A percentile compares a stretch with the other conserved stretches of the same genome.
Conservation (phyloP, 306 rosid genomes). For the Abrus pulchellus region DNA sequence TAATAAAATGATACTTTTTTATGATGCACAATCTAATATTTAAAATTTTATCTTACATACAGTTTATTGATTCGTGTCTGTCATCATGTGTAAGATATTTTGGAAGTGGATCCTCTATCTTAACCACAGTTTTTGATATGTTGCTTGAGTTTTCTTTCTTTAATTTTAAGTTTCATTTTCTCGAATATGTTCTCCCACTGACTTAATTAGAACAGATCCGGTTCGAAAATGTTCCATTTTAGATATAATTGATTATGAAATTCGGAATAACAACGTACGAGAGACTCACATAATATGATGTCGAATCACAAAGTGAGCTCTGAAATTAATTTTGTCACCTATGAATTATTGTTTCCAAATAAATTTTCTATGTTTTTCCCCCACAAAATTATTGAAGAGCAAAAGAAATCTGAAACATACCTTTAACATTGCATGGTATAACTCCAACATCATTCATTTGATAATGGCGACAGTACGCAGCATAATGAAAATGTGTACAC, state of each 20-base stretch:
- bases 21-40: too few species aligned
- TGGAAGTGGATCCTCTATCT: neutral
- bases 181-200: conserved; percentile 11
- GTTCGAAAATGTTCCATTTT: neutral
- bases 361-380: neutral
- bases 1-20: too few species aligned
- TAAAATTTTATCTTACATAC: neutral
- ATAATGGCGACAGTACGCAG: conserved; percentile 19
- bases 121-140: neutral
- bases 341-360: neutral
- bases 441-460: conserved; percentile 33
- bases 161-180: neutral
- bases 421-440: conserved; percentile 40
- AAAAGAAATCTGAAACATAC: conserved; percentile 29
- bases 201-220: neutral
- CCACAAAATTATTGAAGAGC: neutral
- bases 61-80: neutral
- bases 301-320: neutral
- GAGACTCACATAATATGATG: neutral
- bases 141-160: neutral
- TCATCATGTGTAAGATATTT: neutral
- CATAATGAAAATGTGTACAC: conserved; percentile 28
- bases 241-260: neutral
- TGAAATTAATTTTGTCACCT: neutral
- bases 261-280: neutral